These are phyloP conservation scores for Camellia lanceoleosa DNA, from an alignment of 148 eudicot genomes.

Conservation along the genomic window DNA sequence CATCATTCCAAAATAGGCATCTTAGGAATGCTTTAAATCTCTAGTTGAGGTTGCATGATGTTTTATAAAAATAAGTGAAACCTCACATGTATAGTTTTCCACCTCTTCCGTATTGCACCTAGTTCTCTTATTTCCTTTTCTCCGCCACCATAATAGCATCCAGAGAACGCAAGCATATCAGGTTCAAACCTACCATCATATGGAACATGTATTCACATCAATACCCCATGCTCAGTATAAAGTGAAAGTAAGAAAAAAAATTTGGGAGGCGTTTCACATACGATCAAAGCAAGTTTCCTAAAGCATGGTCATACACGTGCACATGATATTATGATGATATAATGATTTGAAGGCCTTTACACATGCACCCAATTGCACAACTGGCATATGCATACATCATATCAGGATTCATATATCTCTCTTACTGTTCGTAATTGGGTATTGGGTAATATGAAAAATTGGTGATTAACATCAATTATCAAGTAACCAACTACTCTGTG, in stretches of 20 bases:
- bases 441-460: background rate
- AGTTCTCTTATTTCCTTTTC: conserved; percentile 69
- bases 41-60: background rate
- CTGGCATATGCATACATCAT: background rate
- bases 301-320: background rate
- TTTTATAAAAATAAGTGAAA: background rate
- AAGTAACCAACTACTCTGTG: background rate
- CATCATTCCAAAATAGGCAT: conserved; percentile 15
- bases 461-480: background rate
- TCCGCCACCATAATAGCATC: conserved; percentile 90
- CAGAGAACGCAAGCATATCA: conserved; percentile 97
- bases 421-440: background rate
- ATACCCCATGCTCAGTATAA: background rate
- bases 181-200: conserved; percentile 69
- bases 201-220: conserved; percentile 1
- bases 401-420: background rate
- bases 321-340: background rate
- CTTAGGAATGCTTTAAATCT: conserved; percentile 2
- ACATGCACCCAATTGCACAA: background rate
- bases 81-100: conserved; percentile 86
- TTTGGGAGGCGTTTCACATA: background rate
- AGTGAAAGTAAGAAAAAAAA: background rate
- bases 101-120: conserved; percentile 55
- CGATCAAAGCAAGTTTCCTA: background rate
- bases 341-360: background rate